Conservation (phyloP, 2,329 filamentous ascomycete species). For the Botryotinia narcissicola region DNA sequence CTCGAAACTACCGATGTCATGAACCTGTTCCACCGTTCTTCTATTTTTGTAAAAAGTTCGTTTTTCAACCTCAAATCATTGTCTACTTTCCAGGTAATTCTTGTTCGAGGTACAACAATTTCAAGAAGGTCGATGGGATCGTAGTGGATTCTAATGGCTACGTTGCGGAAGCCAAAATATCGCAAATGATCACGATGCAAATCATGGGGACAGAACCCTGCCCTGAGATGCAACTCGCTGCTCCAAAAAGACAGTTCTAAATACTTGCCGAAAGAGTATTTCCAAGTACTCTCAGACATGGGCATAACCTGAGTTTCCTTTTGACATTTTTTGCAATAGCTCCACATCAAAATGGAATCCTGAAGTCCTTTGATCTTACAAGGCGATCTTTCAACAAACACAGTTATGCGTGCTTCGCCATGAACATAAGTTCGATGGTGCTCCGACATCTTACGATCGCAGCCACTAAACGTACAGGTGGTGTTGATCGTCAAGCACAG, state of each 20-base stretch:
- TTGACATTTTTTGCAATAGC: constrained; percentile 86
- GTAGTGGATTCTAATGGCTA: constrained; percentile 85
- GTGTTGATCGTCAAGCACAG: constrained; percentile 73
- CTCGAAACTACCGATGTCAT: constrained; percentile 82
- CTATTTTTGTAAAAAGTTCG: constrained; percentile 77
- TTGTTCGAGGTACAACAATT: constrained; percentile 84
- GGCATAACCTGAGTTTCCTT: constrained; percentile 84
- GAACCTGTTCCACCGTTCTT: constrained; percentile 80
- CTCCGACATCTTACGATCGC: constrained; percentile 83
- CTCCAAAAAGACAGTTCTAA: constrained; percentile 98
- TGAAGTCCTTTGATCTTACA: constrained; percentile 62
- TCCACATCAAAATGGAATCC: constrained; percentile 95
- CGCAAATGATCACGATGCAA: constrained; percentile 88
- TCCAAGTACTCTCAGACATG: constrained; percentile 95
- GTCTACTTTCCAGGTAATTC: constrained; percentile 97
- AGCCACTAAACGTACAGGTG: constrained; percentile 79
- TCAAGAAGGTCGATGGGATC: constrained; percentile 91
- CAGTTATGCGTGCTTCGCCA: constrained; percentile 87
- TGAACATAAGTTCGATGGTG: constrained; percentile 98
- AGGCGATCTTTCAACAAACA: constrained; percentile 78
- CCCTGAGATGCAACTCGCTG: constrained; percentile 70
- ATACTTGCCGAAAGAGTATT: constrained; percentile 98
- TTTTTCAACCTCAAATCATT: constrained; percentile 92
- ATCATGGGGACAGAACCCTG: constrained; percentile 81
- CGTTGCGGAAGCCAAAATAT: constrained; percentile 86